Percentiles rank a stretch among this genome's conserved stretches.
Conservation (phyloP, 371 early-diverging fungal genomes). For the Dichotomocladium elegans region DNA sequence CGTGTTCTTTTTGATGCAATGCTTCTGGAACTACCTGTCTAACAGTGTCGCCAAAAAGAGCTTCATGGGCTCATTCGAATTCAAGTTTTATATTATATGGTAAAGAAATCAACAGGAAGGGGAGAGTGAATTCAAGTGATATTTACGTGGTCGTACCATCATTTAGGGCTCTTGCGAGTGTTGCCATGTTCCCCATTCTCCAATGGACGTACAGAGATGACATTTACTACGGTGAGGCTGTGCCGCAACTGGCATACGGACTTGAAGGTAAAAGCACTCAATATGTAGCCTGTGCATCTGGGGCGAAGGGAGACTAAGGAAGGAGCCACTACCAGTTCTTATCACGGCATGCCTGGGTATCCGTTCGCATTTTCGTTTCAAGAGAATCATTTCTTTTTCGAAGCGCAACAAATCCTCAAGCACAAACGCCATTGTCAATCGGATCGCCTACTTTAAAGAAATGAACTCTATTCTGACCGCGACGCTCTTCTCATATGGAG, state of each 20-base stretch:
- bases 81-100: constrained; percentile 33
- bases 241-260: constrained; percentile 42
- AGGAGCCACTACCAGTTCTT: constrained; percentile 34
- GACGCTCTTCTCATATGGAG: constrained; percentile 23
- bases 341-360: constrained; percentile 32
- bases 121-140: too few relatives aligned
- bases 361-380: constrained; percentile 40
- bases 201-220: constrained; percentile 38
- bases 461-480: constrained; percentile 39
- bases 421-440: constrained; percentile 8
- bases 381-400: constrained; percentile 2
- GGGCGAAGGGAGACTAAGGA: too few relatives aligned
- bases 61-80: constrained; percentile 36
- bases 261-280: constrained; percentile 31
- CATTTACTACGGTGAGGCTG: constrained; percentile 23
- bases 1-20: constrained; percentile 29
- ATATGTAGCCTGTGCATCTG: too few relatives aligned
- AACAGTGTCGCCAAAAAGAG: constrained; percentile 22
- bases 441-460: constrained; percentile 42
- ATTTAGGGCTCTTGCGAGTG: constrained; percentile 35
- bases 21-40: constrained; percentile 32
- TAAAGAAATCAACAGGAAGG: background rate
- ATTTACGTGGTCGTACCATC: too few relatives aligned
- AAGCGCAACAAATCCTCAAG: background rate
- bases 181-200: constrained; percentile 40